Conservation (phyloP, 2,329 filamentous ascomycete species). For the Ramularia collo-cygni region DNA sequence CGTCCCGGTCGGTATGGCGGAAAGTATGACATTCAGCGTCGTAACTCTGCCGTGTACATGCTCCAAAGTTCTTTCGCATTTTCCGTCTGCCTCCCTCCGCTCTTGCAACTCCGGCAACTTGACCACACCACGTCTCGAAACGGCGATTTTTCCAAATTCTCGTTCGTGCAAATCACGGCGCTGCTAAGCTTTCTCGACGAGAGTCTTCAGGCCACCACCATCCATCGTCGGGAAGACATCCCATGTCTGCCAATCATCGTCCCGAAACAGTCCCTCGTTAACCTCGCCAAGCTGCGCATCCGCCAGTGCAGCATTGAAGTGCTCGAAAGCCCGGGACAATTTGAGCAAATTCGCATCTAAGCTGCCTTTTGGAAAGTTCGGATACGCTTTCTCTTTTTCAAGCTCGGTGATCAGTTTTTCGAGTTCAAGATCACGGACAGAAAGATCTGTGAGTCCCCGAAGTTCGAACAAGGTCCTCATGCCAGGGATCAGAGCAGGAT, state of each 20-base stretch:
- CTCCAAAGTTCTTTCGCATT: no score
- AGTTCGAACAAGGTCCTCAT: conserved; percentile 15
- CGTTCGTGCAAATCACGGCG: no score
- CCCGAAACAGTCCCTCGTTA: conserved; percentile 12
- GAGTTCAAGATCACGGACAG: conserved; percentile 10
- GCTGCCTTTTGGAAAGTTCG: conserved; percentile 4
- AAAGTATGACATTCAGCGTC: no score
- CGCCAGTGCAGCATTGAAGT: conserved; percentile 19
- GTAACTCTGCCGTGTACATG: no score
- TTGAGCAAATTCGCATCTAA: conserved; percentile 5
- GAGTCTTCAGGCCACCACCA: conserved; percentile 5
- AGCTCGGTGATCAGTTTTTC: conserved; percentile 7
- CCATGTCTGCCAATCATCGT: conserved; percentile 18
- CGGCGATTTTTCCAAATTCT: no score
- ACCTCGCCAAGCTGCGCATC: conserved; percentile 19
- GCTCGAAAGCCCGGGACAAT: conserved; percentile 9
- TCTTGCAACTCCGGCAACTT: no score
- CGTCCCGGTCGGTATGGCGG: no score
- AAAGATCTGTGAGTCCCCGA: conserved; percentile 15
- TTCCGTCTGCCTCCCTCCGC: no score
- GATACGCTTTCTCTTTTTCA: conserved; percentile 9
- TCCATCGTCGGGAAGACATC: conserved; percentile 15
- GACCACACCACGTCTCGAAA: no score
- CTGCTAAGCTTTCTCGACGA: no score
- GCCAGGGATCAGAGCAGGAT: conserved; percentile 15